These are phyloP conservation scores for Talaromyces albobiverticillius DNA, from an alignment of 2,329 filamentous ascomycete species.

Conservation along the genomic window DNA sequence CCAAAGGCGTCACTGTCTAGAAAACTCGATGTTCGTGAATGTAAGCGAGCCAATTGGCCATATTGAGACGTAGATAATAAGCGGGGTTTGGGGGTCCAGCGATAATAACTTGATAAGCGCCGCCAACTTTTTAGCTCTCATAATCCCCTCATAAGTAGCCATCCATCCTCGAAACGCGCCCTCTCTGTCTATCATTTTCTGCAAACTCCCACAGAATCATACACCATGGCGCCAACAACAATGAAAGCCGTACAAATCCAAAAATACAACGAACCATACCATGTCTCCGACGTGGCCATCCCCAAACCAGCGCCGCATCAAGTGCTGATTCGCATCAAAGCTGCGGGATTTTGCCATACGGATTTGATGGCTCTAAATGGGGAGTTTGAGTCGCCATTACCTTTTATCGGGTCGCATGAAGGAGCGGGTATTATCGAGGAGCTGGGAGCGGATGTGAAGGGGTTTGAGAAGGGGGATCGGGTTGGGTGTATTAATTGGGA, in stretches of 20 bases:
- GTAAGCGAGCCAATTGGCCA: too few relatives aligned
- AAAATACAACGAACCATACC: constrained; percentile 51
- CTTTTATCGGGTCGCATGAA: constrained; percentile 57
- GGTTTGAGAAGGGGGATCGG: constrained; percentile 51
- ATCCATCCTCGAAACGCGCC: too few relatives aligned
- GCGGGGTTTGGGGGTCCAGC: too few relatives aligned
- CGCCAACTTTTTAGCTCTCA: too few relatives aligned
- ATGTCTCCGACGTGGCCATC: constrained; percentile 49
- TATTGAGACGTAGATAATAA: too few relatives aligned
- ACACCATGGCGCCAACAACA: background rate
- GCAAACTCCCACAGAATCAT: too few relatives aligned
- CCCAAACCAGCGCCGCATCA: constrained; percentile 51
- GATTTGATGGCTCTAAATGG: constrained; percentile 56
- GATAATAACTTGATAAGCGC: too few relatives aligned
- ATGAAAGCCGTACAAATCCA: constrained; percentile 17
- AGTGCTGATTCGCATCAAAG: constrained; percentile 59
- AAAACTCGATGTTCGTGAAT: too few relatives aligned
- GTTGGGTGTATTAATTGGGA: constrained; percentile 57
- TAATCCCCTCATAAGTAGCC: too few relatives aligned
- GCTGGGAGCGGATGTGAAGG: constrained; percentile 38
- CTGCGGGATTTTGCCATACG: constrained; percentile 62
- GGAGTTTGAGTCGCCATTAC: constrained; percentile 48
- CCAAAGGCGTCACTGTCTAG: too few relatives aligned
- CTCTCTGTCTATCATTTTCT: too few relatives aligned
- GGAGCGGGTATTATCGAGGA: constrained; percentile 55